Evolutionary conservation across 495 filamentous ascomycete genomes (phyloP), one percentile per base, ranked within the genome.

Genomic region (Gamarada debralockiae): DNA sequence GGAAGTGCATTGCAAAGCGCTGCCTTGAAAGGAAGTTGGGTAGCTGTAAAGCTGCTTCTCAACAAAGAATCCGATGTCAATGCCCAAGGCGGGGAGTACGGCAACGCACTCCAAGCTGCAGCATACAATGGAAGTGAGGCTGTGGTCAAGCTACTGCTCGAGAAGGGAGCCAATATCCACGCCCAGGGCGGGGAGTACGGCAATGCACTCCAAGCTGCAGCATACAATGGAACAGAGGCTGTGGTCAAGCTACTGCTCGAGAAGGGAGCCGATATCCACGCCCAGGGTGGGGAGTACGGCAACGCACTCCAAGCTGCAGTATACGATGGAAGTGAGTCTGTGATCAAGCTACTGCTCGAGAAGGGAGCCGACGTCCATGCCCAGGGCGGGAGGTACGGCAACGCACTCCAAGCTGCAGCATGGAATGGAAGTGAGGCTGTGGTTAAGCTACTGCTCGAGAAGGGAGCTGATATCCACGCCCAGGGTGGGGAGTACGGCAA

Each of bases 251-350:
- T n/a, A n/a, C n/a, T n/a, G n/a, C n/a, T n/a, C n/a, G n/a, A 3
- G 21, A 8, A 52, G 25, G 33, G 50, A 44, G 13, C 62, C n/a
- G n/a, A n/a, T n/a, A n/a, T n/a, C n/a, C n/a, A n/a, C n/a, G n/a
- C n/a, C n/a, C n/a, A n/a, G n/a, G n/a, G n/a, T n/a, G n/a, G n/a
- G n/a, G n/a, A n/a, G n/a, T n/a, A n/a, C n/a, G n/a, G n/a, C n/a
- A n/a, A 56, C 38, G 61, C 61, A 14, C 56, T 64, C 6, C 61
- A 66, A 33, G 61, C 58, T 12, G 61, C 63, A 27, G 47, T 48
- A 37, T 25, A 15, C 36, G 8, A 23, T n/a, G 52, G 54, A 0
- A 13, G 56, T 21, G 21, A 47, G 17, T n/a, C 34, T 12, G 48
- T 63, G 2, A 57, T 61, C 5, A 23, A 52, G 23, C 21, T 67